These are phyloP conservation scores for Kwoniella mangroviensis DNA, from an alignment of 768 basidiomycete species.

Conservation along the genomic window DNA sequence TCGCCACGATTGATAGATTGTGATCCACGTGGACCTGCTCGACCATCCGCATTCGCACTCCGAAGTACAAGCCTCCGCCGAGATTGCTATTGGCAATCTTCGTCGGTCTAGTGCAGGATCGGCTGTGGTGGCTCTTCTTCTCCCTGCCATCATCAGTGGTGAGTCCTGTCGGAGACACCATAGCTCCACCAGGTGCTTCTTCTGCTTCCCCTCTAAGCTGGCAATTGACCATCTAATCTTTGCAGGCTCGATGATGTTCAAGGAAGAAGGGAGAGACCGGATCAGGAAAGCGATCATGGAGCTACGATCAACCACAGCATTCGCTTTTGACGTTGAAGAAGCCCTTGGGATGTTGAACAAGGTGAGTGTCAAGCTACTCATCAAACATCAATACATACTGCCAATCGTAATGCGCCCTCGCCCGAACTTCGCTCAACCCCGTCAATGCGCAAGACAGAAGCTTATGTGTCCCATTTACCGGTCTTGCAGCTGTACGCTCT, in stretches of 20 bases:
- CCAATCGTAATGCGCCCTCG: too few relatives aligned
- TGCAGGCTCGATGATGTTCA: conserved; percentile 25
- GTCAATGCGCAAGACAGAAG: conserved; percentile 6
- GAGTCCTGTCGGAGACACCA: too few relatives aligned
- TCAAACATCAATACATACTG: too few relatives aligned
- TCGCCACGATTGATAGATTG: conserved; percentile 5
- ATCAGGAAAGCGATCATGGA: not conserved
- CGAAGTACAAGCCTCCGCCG: conserved; percentile 21
- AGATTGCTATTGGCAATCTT: conserved; percentile 10
- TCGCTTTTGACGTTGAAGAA: conserved; percentile 12
- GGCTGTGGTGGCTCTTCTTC: too few relatives aligned
- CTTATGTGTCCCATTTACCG: not conserved
- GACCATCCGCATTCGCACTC: conserved; percentile 20
- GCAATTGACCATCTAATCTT: too few relatives aligned
- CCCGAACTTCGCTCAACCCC: too few relatives aligned
- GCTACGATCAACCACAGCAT: conserved; percentile 11
- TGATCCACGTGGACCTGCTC: conserved; percentile 25
- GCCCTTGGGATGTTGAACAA: too few relatives aligned
- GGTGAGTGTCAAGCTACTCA: too few relatives aligned
- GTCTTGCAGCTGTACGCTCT: conserved; percentile 15
- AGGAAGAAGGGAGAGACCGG: conserved; percentile 12
- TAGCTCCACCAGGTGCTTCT: too few relatives aligned
- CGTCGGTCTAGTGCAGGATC: not conserved
- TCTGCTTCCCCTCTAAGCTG: too few relatives aligned
- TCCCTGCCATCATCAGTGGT: too few relatives aligned